A percentile compares a stretch with the other conserved stretches of the same genome.
Conservation (phyloP, 2,329 filamentous ascomycete species). For the Penicillium sp. region DNA sequence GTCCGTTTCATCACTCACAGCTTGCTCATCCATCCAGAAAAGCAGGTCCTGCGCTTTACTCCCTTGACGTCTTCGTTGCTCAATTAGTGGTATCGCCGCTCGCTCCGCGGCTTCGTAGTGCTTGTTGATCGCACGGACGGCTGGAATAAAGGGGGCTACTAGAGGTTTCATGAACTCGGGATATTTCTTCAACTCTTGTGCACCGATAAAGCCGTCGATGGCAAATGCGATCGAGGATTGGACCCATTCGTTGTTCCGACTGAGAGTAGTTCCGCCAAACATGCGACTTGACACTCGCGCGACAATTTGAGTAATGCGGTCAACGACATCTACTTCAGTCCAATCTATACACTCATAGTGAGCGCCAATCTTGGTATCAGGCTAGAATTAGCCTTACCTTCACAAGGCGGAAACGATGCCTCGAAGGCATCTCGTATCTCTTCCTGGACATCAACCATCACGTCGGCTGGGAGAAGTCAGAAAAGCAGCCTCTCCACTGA, state of each 20-base stretch:
- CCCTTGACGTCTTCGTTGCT: no score
- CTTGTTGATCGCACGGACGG: neutral
- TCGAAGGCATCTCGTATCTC: neutral
- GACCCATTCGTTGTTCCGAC: neutral
- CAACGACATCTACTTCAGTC: neutral
- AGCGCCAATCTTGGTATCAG: no score
- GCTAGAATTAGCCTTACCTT: no score
- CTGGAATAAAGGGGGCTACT: neutral
- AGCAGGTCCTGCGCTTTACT: no score
- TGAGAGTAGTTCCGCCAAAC: neutral
- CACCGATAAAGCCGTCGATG: neutral
- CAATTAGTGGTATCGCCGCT: no score
- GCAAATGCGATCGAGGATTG: neutral
- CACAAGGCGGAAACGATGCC: neutral
- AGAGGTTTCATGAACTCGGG: neutral
- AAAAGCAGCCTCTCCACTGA: no score
- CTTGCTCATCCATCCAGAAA: no score
- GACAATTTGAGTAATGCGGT: neutral
- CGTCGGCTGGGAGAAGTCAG: neutral
- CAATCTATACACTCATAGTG: neutral
- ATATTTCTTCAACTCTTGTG: neutral
- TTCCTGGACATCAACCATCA: neutral
- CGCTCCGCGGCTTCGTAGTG: no score
- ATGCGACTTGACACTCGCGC: neutral
- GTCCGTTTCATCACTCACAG: no score